These are phyloP conservation scores for Thraustochytrium striatum DNA, from an alignment of 352 stramenopile genomes.

Conservation along the genomic window DNA sequence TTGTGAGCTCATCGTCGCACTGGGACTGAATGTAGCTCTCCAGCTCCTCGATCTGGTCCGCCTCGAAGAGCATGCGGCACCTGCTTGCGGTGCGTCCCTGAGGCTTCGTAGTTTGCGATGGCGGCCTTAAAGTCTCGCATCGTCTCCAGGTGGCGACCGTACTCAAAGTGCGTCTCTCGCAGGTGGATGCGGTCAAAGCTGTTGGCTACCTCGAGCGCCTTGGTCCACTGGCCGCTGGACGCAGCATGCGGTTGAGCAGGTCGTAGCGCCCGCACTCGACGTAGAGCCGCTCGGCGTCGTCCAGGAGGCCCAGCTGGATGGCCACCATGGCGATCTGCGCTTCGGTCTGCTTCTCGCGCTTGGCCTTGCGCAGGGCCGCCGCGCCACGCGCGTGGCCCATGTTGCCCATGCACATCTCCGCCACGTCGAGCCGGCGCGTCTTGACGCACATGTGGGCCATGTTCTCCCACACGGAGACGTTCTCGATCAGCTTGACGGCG, in stretches of 20 bases:
- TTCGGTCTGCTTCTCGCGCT: slow-evolving; percentile 65
- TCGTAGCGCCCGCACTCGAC: slow-evolving; percentile 81
- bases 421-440: slow-evolving; percentile 86
- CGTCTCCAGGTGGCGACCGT: slow-evolving; percentile 80
- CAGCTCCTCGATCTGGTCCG: slow-evolving; percentile 76
- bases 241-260: slow-evolving; percentile 83
- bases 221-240: slow-evolving; percentile 81
- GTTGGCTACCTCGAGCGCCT: slow-evolving; percentile 77
- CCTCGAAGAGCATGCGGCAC: slow-evolving; percentile 88
- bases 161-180: slow-evolving; percentile 77
- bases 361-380: slow-evolving; percentile 67
- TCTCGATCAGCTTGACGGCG: slow-evolving; percentile 85
- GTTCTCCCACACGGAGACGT: slow-evolving; percentile 86
- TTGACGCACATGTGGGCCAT: slow-evolving; percentile 94
- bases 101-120: slow-evolving; percentile 83
- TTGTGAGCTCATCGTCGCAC: slow-evolving; percentile 74
- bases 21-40: slow-evolving; percentile 81
- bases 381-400: slow-evolving; percentile 85
- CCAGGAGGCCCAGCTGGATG: slow-evolving; percentile 81
- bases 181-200: slow-evolving; percentile 83
- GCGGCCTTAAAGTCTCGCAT: slow-evolving; percentile 77
- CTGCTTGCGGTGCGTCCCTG: slow-evolving; percentile 77
- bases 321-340: slow-evolving; percentile 78
- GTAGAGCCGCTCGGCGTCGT: slow-evolving; percentile 84
- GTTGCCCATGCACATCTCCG: slow-evolving; percentile 83